Base-by-base conservation (phyloP, 2,329 filamentous ascomycete genomes). In the Sclerotinia minor region DNA sequence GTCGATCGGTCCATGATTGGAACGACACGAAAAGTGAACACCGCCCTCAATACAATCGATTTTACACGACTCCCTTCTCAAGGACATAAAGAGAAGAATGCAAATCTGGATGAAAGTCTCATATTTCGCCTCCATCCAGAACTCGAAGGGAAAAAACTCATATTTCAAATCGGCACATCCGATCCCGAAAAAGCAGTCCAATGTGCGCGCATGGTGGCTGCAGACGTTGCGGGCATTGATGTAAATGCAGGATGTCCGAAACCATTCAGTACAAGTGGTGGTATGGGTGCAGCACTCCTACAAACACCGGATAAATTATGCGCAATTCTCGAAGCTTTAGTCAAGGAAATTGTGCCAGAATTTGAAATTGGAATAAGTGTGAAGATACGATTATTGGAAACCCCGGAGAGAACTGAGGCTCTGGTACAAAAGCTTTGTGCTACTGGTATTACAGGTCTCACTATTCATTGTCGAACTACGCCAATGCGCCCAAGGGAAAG, bases 161-260 rank as follows among this genome's bases (percentile, higher is more conserved):
- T 99, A 69, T 98, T 95, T 78, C 95, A 99, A 78, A 88, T 99
- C 68, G 95, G 95, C 68, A 97, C 94, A 0, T 87, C 93, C 13
- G 89, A 91, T 69, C 92, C 95, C 0, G 88, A 90, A 17, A 85
- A 89, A 41, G 95, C 95, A 0, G 94, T 98, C 0, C 81, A 91
- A 77, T 94, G 94, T 0, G 93, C 94, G 2, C 88, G 88, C 65
- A 81, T 97, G 21, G 90, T 99, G 26, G 95, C 94, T 0, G 85
- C 82, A 17, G 92, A 98, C 79, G 95, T 99, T 3, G 89, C 89
- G 0, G 95, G 95, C 69, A 97, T 99, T 73, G 95, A 98, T 78
- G 90, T 99, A 70, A 99, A 99, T 78, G 93, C 95, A 0, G 95
- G 95, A n/a, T 99, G 95, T 77, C 95, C 95, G 0, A 99, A 99